phyloP scores from a whole-genome alignment of 768 basidiomycete species.

The Suillus lakei region DNA sequence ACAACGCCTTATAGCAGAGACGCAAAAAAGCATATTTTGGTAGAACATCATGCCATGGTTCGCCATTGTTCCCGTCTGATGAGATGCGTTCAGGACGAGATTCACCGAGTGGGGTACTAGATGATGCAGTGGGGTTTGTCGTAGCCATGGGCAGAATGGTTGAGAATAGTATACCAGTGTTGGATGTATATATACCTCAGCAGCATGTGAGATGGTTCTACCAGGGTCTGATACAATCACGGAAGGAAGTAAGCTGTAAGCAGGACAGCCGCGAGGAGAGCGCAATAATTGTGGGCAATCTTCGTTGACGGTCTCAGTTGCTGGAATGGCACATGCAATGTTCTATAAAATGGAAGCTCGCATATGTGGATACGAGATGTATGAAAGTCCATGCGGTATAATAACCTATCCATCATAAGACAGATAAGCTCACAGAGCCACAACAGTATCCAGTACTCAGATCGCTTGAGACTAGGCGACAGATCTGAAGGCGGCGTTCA shows the following conservation, averaged over 20 bases:
- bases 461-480: background rate
- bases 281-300: background rate
- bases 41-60: background rate
- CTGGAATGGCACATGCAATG: too few relatives aligned
- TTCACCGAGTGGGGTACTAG: background rate
- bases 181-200: background rate
- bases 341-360: background rate
- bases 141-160: too few relatives aligned
- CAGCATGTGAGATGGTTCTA: background rate
- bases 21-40: rapidly evolving
- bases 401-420: background rate
- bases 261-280: background rate
- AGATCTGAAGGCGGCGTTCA: too few relatives aligned
- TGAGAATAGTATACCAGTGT: background rate
- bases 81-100: background rate
- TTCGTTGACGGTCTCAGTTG: background rate
- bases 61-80: too few relatives aligned
- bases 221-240: background rate
- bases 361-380: background rate
- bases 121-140: too few relatives aligned
- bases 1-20: background rate
- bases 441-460: background rate
- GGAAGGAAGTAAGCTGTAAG: background rate
- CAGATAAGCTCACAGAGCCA: background rate
- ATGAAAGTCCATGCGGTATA: background rate